Percentiles rank a stretch among this genome's conserved stretches.
These are phyloP conservation scores for Candida tammaniensis DNA, from an alignment of 805 yeast genomes.

Conservation along the genomic window DNA sequence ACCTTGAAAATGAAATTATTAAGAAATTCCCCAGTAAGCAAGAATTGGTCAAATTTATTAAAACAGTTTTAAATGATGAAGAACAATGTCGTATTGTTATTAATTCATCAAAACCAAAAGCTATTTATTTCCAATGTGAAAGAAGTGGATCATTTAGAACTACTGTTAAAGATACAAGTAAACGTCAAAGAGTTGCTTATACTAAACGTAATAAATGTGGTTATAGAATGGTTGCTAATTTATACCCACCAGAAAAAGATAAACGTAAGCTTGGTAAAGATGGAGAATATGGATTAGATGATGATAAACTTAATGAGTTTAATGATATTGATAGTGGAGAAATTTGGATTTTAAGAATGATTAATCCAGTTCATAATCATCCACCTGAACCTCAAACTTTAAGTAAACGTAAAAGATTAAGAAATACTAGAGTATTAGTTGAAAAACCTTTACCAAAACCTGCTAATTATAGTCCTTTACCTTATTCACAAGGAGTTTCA, in stretches of 20 bases:
- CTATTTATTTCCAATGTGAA: slow-evolving; percentile 46
- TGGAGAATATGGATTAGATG: slow-evolving; percentile 6
- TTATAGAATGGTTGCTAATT: slow-evolving; percentile 42
- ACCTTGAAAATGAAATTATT: slow-evolving; percentile 30
- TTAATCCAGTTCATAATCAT: slow-evolving; percentile 45
- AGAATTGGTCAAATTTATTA: slow-evolving; percentile 32
- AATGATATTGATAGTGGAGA: slow-evolving; percentile 18
- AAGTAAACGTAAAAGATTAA: slow-evolving; percentile 36
- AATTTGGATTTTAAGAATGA: slow-evolving; percentile 48
- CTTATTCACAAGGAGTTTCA: slow-evolving; percentile 9
- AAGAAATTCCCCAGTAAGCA: slow-evolving; percentile 26
- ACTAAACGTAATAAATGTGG: slow-evolving; percentile 47
- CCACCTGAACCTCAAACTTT: slow-evolving; percentile 39
- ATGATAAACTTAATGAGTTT: slow-evolving; percentile 24
- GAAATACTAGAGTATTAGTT: slow-evolving; percentile 39
- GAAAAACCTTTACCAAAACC: slow-evolving; percentile 36
- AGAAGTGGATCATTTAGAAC: slow-evolving; percentile 45
- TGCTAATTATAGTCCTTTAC: slow-evolving; percentile 5
- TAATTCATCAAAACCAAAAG: slow-evolving; percentile 46
- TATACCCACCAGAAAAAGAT: slow-evolving; percentile 45
- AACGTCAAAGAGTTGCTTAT: slow-evolving; percentile 46
- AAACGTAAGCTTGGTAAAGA: slow-evolving; percentile 22
- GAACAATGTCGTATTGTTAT: slow-evolving; percentile 44
- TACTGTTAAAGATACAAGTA: slow-evolving; percentile 43
- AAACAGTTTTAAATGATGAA: slow-evolving; percentile 34